These are phyloP conservation scores for Tremellales sp. DNA, from an alignment of 1,284 basidiomycete species.

Conservation along the genomic window DNA sequence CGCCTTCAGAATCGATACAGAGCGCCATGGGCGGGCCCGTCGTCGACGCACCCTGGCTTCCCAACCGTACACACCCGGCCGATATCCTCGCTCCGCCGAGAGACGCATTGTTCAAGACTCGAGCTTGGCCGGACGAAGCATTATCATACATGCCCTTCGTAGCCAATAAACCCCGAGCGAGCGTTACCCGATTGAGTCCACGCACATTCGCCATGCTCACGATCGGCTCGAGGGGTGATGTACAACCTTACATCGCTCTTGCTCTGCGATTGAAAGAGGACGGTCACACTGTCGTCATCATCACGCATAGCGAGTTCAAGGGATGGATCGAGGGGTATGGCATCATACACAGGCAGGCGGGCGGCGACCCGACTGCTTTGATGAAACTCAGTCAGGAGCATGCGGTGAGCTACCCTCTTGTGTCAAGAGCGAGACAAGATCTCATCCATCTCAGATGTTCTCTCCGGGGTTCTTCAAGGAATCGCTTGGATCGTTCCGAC, in stretches of 20 bases:
- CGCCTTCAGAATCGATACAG: not conserved
- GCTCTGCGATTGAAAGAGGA: conserved; percentile 52
- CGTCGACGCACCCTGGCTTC: not conserved
- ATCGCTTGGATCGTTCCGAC: conserved; percentile 62
- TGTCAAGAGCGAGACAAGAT: not conserved
- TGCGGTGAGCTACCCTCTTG: conserved; percentile 47
- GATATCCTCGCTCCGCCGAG: conserved; percentile 34
- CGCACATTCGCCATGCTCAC: conserved; percentile 48
- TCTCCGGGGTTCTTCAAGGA: conserved; percentile 77
- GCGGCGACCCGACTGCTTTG: conserved; percentile 72
- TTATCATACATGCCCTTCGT: conserved; percentile 42
- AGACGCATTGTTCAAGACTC: conserved; percentile 20
- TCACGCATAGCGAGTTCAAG: conserved; percentile 63
- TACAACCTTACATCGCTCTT: conserved; percentile 53
- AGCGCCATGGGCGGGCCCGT: not conserved
- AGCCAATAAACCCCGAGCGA: conserved; percentile 35
- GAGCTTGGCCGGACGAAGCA: conserved; percentile 35
- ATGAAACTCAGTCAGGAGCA: conserved; percentile 54
- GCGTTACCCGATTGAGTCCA: conserved; percentile 22
- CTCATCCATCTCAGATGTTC: conserved; percentile 63
- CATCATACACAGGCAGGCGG: conserved; percentile 64
- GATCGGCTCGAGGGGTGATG: conserved; percentile 52
- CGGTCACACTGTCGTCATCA: conserved; percentile 56
- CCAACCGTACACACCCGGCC: conserved; percentile 17
- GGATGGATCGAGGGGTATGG: conserved; percentile 62